Percentiles rank a stretch among this genome's conserved stretches.
These are phyloP conservation scores for Posidonia australis DNA, from an alignment of 106 monocot genomes.

Conservation along the genomic window DNA sequence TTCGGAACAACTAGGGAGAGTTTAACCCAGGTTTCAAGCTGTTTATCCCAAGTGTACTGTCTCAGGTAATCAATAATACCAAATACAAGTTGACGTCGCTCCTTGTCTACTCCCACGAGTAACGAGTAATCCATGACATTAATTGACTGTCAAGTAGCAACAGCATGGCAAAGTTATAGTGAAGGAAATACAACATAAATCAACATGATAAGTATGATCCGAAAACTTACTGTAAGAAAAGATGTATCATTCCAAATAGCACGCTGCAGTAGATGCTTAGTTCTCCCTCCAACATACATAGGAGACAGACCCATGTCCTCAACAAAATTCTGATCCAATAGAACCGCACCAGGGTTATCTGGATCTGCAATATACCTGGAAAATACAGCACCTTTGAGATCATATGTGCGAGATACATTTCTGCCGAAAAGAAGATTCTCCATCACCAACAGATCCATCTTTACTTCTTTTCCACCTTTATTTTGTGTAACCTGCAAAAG, in stretches of 20 bases:
- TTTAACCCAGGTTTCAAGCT: conserved; percentile 92
- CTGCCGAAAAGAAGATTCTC: conserved; percentile 85
- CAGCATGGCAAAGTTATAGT: not conserved
- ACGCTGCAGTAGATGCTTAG: conserved; percentile 72
- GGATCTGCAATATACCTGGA: conserved; percentile 50
- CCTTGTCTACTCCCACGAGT: conserved; percentile 83
- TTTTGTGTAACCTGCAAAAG: conserved; percentile 56
- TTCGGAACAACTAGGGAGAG: conserved; percentile 79
- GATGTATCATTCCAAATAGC: conserved; percentile 98
- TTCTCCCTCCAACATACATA: conserved; percentile 61
- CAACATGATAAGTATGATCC: not conserved
- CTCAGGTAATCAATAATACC: conserved; percentile 99
- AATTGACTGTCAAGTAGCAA: conserved; percentile 42
- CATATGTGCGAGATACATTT: conserved; percentile 65
- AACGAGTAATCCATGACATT: conserved; percentile 99
- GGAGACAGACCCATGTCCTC: conserved; percentile 82
- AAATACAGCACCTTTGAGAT: conserved; percentile 90
- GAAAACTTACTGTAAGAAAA: conserved; percentile 77
- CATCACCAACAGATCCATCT: conserved; percentile 82
- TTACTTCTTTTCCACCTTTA: conserved; percentile 65
- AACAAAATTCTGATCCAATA: conserved; percentile 83
- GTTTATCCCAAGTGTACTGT: conserved; percentile 98
- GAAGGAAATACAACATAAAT: not conserved
- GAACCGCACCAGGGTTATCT: conserved; percentile 31
- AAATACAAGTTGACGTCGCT: conserved; percentile 69